phyloP scores from a whole-genome alignment of 192 early-diverging fungal genomes.

The Oehlia diaphana region DNA sequence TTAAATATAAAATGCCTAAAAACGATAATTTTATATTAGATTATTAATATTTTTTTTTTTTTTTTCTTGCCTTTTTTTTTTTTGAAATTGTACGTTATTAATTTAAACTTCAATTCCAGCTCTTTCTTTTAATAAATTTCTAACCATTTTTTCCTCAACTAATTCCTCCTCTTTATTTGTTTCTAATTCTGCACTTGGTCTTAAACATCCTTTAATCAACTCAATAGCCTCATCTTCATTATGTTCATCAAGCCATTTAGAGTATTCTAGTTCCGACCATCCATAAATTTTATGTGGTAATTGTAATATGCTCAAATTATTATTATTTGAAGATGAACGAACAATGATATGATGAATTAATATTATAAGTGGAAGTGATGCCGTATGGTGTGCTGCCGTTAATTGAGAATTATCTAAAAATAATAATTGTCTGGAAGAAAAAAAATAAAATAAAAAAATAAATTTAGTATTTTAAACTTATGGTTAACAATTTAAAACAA shows the following conservation, averaged over 20 bases:
- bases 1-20: too few species aligned
- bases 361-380: conserved; percentile 47
- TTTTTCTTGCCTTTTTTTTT: too few species aligned
- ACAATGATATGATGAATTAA: conserved; percentile 66
- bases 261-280: conserved; percentile 63
- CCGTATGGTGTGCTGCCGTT: conserved; percentile 47
- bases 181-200: neutral
- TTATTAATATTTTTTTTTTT: too few species aligned
- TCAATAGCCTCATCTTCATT: conserved; percentile 45
- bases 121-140: conserved; percentile 8
- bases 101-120: conserved; percentile 19
- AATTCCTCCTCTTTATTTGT: neutral
- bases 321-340: conserved; percentile 47
- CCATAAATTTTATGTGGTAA: conserved; percentile 58
- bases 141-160: conserved; percentile 1
- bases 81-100: neutral
- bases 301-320: conserved; percentile 32
- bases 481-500: neutral
- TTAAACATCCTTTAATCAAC: conserved; percentile 30
- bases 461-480: neutral
- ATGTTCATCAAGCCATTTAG: conserved; percentile 68
- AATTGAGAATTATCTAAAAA: conserved; percentile 64
- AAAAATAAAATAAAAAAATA: neutral
- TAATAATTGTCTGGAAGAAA: conserved; percentile 50
- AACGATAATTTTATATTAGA: too few species aligned